phyloP scores from a whole-genome alignment of 176 grass and related monocot species.

The Juncus inflexus region DNA sequence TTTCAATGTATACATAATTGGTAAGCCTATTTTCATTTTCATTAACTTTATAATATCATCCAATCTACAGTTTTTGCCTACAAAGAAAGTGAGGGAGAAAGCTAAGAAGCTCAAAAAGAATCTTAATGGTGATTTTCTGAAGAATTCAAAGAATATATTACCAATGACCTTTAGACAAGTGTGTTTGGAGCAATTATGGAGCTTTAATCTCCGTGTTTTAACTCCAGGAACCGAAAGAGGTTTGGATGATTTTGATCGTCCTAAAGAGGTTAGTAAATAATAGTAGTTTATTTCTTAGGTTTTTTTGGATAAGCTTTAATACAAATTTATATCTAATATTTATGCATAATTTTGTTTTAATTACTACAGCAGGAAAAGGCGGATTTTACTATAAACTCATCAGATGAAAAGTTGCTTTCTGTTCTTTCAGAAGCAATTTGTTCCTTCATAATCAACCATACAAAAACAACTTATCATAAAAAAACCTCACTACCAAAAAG shows the following conservation, averaged over 20 bases:
- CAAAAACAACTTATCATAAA: constrained; percentile 32
- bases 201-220: constrained; percentile 53
- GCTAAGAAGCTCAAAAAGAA: constrained; percentile 49
- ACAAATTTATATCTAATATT: background rate
- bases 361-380: constrained; percentile 29
- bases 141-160: constrained; percentile 45
- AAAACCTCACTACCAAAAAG: constrained; percentile 20
- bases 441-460: constrained; percentile 43
- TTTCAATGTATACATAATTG: background rate
- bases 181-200: constrained; percentile 50
- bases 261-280: constrained; percentile 39
- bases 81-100: constrained; percentile 59
- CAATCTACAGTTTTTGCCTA: constrained; percentile 67
- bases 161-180: constrained; percentile 80
- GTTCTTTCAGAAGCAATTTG: constrained; percentile 73
- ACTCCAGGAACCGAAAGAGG: constrained; percentile 45
- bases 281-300: background rate
- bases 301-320: too few relatives aligned
- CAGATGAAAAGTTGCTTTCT: constrained; percentile 59
- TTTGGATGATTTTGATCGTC: constrained; percentile 39
- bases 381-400: constrained; percentile 51
- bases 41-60: constrained; percentile 1
- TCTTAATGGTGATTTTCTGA: constrained; percentile 31
- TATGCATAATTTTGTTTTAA: constrained; percentile 14
- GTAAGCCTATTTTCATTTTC: constrained; percentile 4